phyloP scores from a whole-genome alignment of 2,329 filamentous ascomycete species.

The Penicillium sp. region DNA sequence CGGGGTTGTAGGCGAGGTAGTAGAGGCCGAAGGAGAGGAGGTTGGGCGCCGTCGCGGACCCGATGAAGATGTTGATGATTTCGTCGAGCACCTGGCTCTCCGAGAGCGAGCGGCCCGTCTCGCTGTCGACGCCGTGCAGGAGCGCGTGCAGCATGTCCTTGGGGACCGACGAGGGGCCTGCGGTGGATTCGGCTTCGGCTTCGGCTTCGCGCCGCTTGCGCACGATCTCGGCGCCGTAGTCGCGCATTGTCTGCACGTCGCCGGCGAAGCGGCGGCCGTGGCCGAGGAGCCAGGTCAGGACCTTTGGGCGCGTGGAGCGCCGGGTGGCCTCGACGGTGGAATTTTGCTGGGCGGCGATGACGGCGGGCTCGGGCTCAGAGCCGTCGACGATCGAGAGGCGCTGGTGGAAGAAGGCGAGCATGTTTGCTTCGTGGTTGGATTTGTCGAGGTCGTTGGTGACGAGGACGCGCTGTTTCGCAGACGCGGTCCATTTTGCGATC shows the following conservation, averaged over 20 bases:
- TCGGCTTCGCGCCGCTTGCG: slow-evolving; percentile 56
- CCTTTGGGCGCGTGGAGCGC: slow-evolving; percentile 56
- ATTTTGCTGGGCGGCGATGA: slow-evolving; percentile 60
- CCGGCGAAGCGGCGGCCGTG: slow-evolving; percentile 57
- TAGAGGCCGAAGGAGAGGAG: slow-evolving; percentile 69
- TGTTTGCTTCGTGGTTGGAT: slow-evolving; percentile 58
- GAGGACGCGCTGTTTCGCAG: slow-evolving; percentile 45
- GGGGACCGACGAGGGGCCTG: slow-evolving; percentile 40
- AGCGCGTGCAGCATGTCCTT: slow-evolving; percentile 67
- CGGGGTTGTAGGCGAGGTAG: slow-evolving; percentile 67
- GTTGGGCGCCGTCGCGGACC: slow-evolving; percentile 74
- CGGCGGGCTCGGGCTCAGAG: slow-evolving; percentile 53
- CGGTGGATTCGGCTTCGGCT: slow-evolving; percentile 54
- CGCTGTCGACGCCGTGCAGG: slow-evolving; percentile 63
- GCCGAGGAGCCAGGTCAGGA: slow-evolving; percentile 60
- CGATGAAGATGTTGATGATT: slow-evolving; percentile 67
- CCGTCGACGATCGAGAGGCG: slow-evolving; percentile 55
- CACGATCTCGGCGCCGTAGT: slow-evolving; percentile 63
- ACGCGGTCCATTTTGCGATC: slow-evolving; percentile 55
- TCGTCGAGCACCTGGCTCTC: slow-evolving; percentile 70
- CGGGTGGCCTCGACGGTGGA: slow-evolving; percentile 62
- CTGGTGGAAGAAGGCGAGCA: slow-evolving; percentile 58
- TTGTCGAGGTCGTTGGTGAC: slow-evolving; percentile 58
- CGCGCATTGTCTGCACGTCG: slow-evolving; percentile 59
- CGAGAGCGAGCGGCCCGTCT: slow-evolving; percentile 63